phyloP scores from a whole-genome alignment of 2,329 filamentous ascomycete species.

The Corniculantispora saksenae region DNA sequence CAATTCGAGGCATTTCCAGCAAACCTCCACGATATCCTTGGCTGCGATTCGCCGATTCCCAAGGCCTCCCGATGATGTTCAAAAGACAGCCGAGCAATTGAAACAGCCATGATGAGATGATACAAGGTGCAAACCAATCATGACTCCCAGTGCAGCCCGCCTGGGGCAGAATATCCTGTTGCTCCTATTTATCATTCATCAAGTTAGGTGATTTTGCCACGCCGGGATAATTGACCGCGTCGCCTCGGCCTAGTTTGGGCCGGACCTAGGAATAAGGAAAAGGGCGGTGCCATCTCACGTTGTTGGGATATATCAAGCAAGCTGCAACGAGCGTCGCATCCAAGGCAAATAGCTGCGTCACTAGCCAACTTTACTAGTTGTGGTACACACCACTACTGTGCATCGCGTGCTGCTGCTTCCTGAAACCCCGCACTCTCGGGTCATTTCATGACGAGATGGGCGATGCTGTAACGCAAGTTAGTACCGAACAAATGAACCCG shows the following conservation, averaged over 20 bases:
- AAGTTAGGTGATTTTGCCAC: background rate
- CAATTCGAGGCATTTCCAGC: constrained; percentile 40
- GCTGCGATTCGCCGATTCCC: constrained; percentile 45
- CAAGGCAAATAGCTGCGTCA: background rate
- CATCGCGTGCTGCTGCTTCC: background rate
- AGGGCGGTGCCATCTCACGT: background rate
- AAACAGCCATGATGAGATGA: constrained; percentile 35
- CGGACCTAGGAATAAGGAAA: background rate
- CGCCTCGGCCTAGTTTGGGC: constrained; percentile 1
- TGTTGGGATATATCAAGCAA: background rate
- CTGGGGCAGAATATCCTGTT: too few relatives aligned
- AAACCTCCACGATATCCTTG: constrained; percentile 50
- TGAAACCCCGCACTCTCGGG: background rate
- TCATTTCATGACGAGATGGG: background rate
- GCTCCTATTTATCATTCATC: background rate
- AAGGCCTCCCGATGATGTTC: constrained; percentile 44
- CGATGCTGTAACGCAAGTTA: background rate
- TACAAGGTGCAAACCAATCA: background rate
- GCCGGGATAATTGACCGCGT: background rate
- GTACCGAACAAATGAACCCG: background rate
- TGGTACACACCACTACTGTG: background rate
- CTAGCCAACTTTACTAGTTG: background rate
- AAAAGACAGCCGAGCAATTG: constrained; percentile 41
- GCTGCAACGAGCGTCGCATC: background rate
- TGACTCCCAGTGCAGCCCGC: too few relatives aligned